A percentile compares a stretch with the other conserved stretches of the same genome.
phyloP scores from a whole-genome alignment of 1,284 basidiomycete species.

The Malassezia cuniculi region DNA sequence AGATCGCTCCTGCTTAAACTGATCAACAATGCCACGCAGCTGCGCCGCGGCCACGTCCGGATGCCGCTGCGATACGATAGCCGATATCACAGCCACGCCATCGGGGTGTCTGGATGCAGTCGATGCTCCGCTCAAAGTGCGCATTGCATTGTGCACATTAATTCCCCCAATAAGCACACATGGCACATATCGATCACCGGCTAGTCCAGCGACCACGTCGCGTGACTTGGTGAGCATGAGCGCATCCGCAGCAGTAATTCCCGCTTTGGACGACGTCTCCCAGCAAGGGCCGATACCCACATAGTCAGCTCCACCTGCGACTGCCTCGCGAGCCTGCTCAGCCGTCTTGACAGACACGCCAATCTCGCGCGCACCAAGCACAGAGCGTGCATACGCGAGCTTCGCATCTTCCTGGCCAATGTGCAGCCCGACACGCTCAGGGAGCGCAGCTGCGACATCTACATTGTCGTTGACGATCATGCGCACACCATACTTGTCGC shows the following conservation, averaged over 20 bases:
- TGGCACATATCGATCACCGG: constrained; percentile 17
- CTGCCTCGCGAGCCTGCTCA: constrained; percentile 22
- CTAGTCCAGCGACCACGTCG: constrained; percentile 20
- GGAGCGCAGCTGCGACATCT: constrained; percentile 27
- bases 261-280: constrained; percentile 44
- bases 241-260: constrained; percentile 33
- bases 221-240: constrained; percentile 24
- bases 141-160: constrained; percentile 31
- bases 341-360: constrained; percentile 65
- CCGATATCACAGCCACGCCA: constrained; percentile 81
- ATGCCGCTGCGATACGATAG: constrained; percentile 61
- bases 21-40: constrained; percentile 42
- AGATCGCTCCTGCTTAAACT: constrained; percentile 28
- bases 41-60: constrained; percentile 53
- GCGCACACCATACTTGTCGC: constrained; percentile 66
- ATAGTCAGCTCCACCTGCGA: constrained; percentile 61
- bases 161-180: constrained; percentile 40
- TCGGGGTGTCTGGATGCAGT: constrained; percentile 20
- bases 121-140: constrained; percentile 29
- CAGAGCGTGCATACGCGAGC: constrained; percentile 52
- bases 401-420: constrained; percentile 84
- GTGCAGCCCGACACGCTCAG: constrained; percentile 63
- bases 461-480: constrained; percentile 62
- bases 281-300: constrained; percentile 61
- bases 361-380: constrained; percentile 62